These are phyloP conservation scores for Larix kaempferi DNA, from an alignment of 75 land plant species.

Conservation along the genomic window DNA sequence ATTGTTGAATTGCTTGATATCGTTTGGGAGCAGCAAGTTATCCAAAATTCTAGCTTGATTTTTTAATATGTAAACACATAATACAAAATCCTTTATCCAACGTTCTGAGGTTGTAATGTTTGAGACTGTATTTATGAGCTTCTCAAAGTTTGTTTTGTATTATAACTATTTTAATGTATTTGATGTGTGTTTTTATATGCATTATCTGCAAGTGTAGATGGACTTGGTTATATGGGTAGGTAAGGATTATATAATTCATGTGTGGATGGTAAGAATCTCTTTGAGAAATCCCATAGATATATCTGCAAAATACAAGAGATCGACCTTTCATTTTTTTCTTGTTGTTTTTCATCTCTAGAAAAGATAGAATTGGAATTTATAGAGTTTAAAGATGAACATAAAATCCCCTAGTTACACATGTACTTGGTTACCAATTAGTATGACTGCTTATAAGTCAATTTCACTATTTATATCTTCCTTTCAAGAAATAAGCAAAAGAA, in stretches of 20 bases:
- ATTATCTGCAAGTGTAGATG: not conserved
- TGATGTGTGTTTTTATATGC: not conserved
- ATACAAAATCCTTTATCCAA: conserved; percentile 85
- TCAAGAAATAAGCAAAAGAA: no score
- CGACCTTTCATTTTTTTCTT: no score
- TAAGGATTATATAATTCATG: not conserved
- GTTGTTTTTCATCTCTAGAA: no score
- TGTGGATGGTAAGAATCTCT: not conserved
- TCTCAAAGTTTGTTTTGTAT: conserved; percentile 48
- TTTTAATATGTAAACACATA: conserved; percentile 89
- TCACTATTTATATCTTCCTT: no score
- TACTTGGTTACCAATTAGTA: no score
- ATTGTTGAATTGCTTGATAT: conserved; percentile 82
- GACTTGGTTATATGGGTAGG: no score
- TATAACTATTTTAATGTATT: not conserved
- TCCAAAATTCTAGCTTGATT: conserved; percentile 81
- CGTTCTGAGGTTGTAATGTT: conserved; percentile 73
- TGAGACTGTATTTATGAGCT: conserved; percentile 84
- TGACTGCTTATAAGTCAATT: no score
- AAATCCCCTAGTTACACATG: no score
- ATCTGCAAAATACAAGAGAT: not conserved
- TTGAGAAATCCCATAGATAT: not conserved
- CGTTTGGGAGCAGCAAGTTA: conserved; percentile 64
- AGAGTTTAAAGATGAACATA: no score
- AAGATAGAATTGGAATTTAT: no score